Base-by-base conservation (phyloP, 2,329 filamentous ascomycete species). In the Elsinoe australis region DNA sequence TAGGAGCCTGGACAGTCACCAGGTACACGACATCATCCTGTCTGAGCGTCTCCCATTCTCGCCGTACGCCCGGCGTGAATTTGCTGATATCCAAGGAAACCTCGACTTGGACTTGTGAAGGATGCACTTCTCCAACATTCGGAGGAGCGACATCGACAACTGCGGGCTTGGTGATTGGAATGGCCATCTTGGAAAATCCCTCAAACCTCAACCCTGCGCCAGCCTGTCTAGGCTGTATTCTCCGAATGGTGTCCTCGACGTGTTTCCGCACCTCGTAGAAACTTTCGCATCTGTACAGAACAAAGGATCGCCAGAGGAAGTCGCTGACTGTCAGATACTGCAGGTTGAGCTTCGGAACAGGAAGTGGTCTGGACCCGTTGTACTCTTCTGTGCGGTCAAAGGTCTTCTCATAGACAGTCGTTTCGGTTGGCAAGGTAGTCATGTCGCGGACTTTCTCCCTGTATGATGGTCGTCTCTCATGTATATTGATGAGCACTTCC, bases 321-420 rank as follows among this genome's bases (percentile, higher is more conserved):
- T 98, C 92, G 2, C 88, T 88, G 44, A 95, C 80, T 2, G 89
- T 94, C 10, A 98, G 73, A 65, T 98, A 98, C 61, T 98, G 92
- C 21, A 98, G 71, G 58, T 95, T 98, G 36, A 96, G 69, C 63
- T 98, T 98, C 2, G 92, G 92, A 34, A 98, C 80, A 2, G 92
- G 87, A 50, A 98, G 73, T 4, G 92, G 89, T 39, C 79, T 79
- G 18, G 87, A 88, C 19, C 89, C 89, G 63, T 95, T 83, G 58
- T 95, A 96, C 5, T 74, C 75, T 58, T 95, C 89, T 49, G 90
- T 90, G 50, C 87, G 79, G 49, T 89, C 67, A 47, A 95, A 76
- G 19, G 80, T 79, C 44, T 74, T 74, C 51, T 95, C 87, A 59
- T 95, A 95, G 4, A 98, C 71, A 1, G 78, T 69, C 50, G 77